Conservation (phyloP, 2,329 filamentous ascomycete species). For the Rhynchosporium agropyri region DNA sequence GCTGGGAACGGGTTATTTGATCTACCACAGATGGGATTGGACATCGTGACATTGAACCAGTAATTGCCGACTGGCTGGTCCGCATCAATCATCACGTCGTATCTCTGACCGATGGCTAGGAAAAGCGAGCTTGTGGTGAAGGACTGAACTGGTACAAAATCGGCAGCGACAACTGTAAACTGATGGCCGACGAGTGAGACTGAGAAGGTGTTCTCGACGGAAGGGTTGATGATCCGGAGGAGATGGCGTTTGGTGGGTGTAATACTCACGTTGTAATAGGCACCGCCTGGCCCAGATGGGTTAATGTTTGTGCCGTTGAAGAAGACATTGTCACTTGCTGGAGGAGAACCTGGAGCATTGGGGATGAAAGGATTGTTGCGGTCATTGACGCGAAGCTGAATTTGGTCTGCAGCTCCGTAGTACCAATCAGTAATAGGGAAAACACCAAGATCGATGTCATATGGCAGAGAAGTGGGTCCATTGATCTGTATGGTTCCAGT, state of each 20-base stretch:
- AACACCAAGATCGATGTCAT: constrained; percentile 62
- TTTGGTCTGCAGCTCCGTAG: constrained; percentile 26
- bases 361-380: constrained; percentile 9
- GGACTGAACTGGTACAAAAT: constrained; percentile 59
- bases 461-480: constrained; percentile 58
- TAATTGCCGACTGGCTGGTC: constrained; percentile 47
- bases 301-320: constrained; percentile 29
- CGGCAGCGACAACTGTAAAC: constrained; percentile 64
- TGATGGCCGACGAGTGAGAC: constrained; percentile 55
- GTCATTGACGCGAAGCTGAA: constrained; percentile 21
- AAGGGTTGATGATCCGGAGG: constrained; percentile 52
- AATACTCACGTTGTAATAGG: constrained; percentile 41
- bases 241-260: constrained; percentile 47
- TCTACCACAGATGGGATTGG: constrained; percentile 19
- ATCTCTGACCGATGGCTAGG: constrained; percentile 58
- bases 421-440: constrained; percentile 32
- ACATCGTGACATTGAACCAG: constrained; percentile 49
- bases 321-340: constrained; percentile 36
- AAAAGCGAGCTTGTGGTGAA: constrained; percentile 62
- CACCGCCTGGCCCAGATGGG: constrained; percentile 19
- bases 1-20: constrained; percentile 25
- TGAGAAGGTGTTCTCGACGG: constrained; percentile 46
- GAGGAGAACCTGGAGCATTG: constrained; percentile 11
- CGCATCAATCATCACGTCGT: constrained; percentile 49
- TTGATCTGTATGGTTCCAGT: constrained; percentile 62